These are phyloP conservation scores for Agaricus sinodeliciosus DNA, from an alignment of 768 basidiomycete genomes.

Conservation along the genomic window DNA sequence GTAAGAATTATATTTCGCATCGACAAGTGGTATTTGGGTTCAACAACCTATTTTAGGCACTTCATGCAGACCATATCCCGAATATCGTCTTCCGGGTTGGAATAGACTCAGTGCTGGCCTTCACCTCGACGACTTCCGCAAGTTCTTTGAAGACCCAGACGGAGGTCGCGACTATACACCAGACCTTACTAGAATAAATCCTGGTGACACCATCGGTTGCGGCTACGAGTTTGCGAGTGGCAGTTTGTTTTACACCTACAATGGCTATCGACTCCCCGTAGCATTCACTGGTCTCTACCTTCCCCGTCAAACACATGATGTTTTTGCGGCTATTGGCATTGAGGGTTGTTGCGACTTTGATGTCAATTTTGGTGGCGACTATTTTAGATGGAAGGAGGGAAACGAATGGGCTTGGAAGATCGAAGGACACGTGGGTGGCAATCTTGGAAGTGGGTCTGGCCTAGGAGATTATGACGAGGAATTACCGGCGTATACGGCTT, in stretches of 20 bases:
- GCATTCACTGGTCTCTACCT: conserved; percentile 58
- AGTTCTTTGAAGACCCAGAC: conserved; percentile 64
- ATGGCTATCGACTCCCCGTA: conserved; percentile 45
- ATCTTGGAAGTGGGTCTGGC: conserved; percentile 20
- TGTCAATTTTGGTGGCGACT: conserved; percentile 61
- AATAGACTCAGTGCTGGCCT: conserved; percentile 58
- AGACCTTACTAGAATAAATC: conserved; percentile 22
- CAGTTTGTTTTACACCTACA: conserved; percentile 58
- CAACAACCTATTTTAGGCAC: conserved; percentile 36
- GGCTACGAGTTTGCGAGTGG: conserved; percentile 53
- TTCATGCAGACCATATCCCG: conserved; percentile 57
- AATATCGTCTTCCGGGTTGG: conserved; percentile 67
- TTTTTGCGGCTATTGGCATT: conserved; percentile 60
- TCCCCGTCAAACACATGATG: conserved; percentile 44
- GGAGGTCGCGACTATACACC: conserved; percentile 54
- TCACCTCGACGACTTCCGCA: conserved; percentile 66
- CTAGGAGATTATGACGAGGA: conserved; percentile 33
- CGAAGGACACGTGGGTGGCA: conserved; percentile 52
- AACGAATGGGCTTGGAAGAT: conserved; percentile 63
- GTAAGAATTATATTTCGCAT: conserved; percentile 23
- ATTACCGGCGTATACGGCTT: conserved; percentile 33
- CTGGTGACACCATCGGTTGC: conserved; percentile 54
- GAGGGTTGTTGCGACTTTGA: conserved; percentile 46
- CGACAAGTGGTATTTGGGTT: neutral
- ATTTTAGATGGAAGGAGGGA: conserved; percentile 55